Conservation (phyloP, 1,284 basidiomycete genomes). For the Cystobasidium pallidum region DNA sequence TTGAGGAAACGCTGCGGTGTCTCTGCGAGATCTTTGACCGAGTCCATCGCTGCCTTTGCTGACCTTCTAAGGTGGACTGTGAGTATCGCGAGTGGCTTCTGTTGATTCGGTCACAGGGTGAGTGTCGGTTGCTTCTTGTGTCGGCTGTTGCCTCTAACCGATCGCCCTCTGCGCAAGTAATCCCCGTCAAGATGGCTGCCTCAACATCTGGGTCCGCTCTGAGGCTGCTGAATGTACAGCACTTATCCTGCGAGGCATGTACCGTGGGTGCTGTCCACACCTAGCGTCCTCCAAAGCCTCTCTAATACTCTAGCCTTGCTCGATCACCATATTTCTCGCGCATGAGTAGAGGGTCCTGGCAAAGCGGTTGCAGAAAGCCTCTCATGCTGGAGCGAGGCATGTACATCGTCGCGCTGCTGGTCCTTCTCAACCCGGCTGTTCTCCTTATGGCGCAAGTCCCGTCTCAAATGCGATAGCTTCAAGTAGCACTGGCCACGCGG, state of each 20-base stretch:
- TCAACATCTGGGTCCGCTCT: slow-evolving; percentile 2
- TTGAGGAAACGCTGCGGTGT: slow-evolving; percentile 88
- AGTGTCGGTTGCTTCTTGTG: not conserved
- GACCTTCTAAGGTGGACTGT: not conserved
- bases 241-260: slow-evolving; percentile 17
- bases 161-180: not conserved
- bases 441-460: not conserved
- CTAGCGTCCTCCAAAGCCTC: no score
- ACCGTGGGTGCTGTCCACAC: not conserved
- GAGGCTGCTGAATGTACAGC: slow-evolving; percentile 1
- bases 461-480: not conserved
- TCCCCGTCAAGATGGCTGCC: slow-evolving; percentile 4
- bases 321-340: slow-evolving; percentile 1
- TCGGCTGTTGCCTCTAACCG: slow-evolving; percentile 15
- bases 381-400: not conserved
- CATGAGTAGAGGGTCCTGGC: not conserved
- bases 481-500: not conserved
- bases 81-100: not conserved
- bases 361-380: not conserved
- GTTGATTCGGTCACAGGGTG: not conserved
- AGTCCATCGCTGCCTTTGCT: slow-evolving; percentile 34
- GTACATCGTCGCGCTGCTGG: not conserved
- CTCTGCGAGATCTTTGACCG: slow-evolving; percentile 81
- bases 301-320: slow-evolving; percentile 9
- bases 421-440: not conserved